Evolutionary conservation across 805 yeast species (phyloP).

Genomic region (Candida insectorum): DNA sequence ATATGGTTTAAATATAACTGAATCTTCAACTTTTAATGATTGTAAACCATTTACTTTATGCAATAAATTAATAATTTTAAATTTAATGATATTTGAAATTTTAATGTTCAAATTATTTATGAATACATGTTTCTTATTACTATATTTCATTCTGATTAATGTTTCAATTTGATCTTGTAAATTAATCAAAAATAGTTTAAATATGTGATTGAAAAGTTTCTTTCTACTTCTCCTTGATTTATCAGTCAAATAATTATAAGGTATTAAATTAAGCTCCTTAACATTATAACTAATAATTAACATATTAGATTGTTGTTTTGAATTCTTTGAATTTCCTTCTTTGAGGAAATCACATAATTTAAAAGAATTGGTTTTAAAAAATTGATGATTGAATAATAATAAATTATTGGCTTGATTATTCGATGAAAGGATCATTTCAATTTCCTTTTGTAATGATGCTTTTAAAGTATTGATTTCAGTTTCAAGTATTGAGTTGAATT

Average conservation of each 20-base stretch:
- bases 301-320: conserved; percentile 4
- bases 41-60: conserved; percentile 14
- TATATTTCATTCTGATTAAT: conserved; percentile 33
- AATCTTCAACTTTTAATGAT: conserved; percentile 23
- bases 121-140: conserved; percentile 27
- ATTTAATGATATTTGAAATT: conserved; percentile 25
- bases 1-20: conserved; percentile 12
- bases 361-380: conserved; percentile 28
- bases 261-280: conserved; percentile 32
- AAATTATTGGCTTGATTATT: conserved; percentile 16
- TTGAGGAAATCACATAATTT: conserved; percentile 23
- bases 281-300: conserved; percentile 23
- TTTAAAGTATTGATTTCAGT: conserved; percentile 27
- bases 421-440: conserved; percentile 22
- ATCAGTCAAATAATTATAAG: conserved; percentile 25
- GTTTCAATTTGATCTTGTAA: conserved; percentile 36
- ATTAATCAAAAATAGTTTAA: conserved; percentile 34
- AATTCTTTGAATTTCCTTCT: conserved; percentile 6
- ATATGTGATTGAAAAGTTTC: conserved; percentile 28
- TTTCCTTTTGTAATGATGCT: conserved; percentile 27
- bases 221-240: conserved; percentile 8
- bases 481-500: conserved; percentile 14
- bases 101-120: conserved; percentile 22
- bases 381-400: conserved; percentile 20
- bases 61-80: conserved; percentile 23